phyloP scores from a whole-genome alignment of 768 basidiomycete species.

The Amanita molliuscula region DNA sequence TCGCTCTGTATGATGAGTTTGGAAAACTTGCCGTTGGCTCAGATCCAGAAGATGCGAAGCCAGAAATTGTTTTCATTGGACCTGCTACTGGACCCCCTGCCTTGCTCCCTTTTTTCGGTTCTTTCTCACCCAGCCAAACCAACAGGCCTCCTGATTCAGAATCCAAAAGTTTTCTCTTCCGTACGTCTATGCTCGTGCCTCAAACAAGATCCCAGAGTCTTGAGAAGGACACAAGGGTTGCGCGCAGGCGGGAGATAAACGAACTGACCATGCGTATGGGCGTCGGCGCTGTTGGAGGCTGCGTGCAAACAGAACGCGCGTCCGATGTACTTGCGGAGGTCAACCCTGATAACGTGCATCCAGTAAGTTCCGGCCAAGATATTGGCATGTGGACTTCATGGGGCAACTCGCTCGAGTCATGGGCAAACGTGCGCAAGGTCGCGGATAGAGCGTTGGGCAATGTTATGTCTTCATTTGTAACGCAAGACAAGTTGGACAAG shows the following conservation, averaged over 20 bases:
- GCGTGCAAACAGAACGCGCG: constrained; percentile 33
- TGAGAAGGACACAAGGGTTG: constrained; percentile 49
- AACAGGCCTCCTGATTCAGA: constrained; percentile 16
- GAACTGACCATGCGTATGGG: constrained; percentile 80
- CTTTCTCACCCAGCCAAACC: constrained; percentile 10
- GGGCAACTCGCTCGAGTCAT: constrained; percentile 59
- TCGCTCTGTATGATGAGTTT: constrained; percentile 49
- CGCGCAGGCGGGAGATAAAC: constrained; percentile 65
- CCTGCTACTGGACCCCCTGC: constrained; percentile 24
- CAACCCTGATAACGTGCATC: background rate
- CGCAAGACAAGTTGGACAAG: constrained; percentile 20
- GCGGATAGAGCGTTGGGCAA: constrained; percentile 71
- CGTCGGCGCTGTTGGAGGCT: constrained; percentile 64
- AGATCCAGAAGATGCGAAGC: constrained; percentile 23
- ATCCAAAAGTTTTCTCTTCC: constrained; percentile 38
- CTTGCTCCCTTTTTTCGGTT: constrained; percentile 22
- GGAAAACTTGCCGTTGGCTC: constrained; percentile 36
- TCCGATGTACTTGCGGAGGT: constrained; percentile 10
- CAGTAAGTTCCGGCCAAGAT: constrained; percentile 5
- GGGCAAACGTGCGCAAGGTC: constrained; percentile 60
- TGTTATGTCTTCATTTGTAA: constrained; percentile 31
- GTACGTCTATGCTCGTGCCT: constrained; percentile 64
- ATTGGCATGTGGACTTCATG: constrained; percentile 49
- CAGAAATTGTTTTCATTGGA: constrained; percentile 44
- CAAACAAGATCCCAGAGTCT: constrained; percentile 36